Percentiles rank a stretch among this genome's conserved stretches.
These are phyloP conservation scores for Boletus rex-veris DNA, from an alignment of 768 basidiomycete species.

Conservation along the genomic window DNA sequence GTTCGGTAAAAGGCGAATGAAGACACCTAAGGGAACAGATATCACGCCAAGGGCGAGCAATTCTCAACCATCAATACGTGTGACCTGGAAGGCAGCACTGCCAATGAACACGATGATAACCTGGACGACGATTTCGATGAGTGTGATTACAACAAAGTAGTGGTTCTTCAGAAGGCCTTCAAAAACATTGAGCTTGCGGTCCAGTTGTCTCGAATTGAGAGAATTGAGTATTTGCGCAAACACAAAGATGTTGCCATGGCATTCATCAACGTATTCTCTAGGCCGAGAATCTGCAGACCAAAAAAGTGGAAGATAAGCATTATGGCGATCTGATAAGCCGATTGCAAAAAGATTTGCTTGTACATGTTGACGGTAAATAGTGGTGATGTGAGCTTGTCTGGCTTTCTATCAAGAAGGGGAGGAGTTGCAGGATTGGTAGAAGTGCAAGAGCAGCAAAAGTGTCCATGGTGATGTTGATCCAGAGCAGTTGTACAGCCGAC, in stretches of 20 bases:
- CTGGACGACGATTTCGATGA: slow-evolving; percentile 85
- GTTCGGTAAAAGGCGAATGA: slow-evolving; percentile 81
- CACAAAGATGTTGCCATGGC: slow-evolving; percentile 81
- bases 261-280: slow-evolving; percentile 34
- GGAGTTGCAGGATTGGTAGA: slow-evolving; percentile 90
- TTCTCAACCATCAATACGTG: slow-evolving; percentile 70
- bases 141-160: slow-evolving; percentile 82
- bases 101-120: slow-evolving; percentile 88
- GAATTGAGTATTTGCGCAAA: slow-evolving; percentile 98
- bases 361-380: slow-evolving; percentile 93
- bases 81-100: slow-evolving; percentile 88
- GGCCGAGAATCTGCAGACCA: slow-evolving; percentile 67
- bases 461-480: slow-evolving; percentile 99
- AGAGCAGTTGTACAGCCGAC: slow-evolving; percentile 92
- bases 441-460: slow-evolving; percentile 97
- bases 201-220: slow-evolving; percentile 85
- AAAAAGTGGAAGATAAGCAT: slow-evolving; percentile 89
- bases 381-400: slow-evolving; percentile 85
- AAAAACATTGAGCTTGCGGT: slow-evolving; percentile 84
- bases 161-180: slow-evolving; percentile 74
- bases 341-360: slow-evolving; percentile 92
- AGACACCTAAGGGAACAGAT: slow-evolving; percentile 81
- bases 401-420: slow-evolving; percentile 78
- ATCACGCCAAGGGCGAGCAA: slow-evolving; percentile 84
- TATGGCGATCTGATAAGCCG: slow-evolving; percentile 77